These are phyloP conservation scores for Neocucurbitaria cava DNA, from an alignment of 2,329 filamentous ascomycete genomes.

Conservation along the genomic window DNA sequence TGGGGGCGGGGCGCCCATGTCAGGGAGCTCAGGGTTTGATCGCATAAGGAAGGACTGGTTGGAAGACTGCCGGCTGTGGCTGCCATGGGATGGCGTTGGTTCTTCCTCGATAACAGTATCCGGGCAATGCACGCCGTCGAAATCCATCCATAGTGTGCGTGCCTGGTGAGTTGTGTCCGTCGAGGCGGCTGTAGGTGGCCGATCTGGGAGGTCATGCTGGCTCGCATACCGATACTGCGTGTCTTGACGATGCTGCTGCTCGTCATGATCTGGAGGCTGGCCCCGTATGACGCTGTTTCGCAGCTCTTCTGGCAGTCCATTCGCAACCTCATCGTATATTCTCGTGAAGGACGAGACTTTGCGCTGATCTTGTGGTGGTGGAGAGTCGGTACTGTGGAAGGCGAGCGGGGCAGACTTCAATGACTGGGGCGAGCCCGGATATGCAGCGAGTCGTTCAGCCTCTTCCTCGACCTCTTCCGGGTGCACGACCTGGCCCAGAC, in stretches of 20 bases:
- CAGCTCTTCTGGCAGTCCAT: conserved; percentile 42
- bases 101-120: conserved; percentile 51
- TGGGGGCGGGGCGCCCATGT: conserved; percentile 58
- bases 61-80: conserved; percentile 35
- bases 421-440: conserved; percentile 23
- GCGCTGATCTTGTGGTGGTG: conserved; percentile 31
- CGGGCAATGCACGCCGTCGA: conserved; percentile 79
- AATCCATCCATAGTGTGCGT: conserved; percentile 75
- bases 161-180: conserved; percentile 70
- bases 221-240: conserved; percentile 12
- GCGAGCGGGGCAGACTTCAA: conserved; percentile 14
- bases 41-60: conserved; percentile 55
- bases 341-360: conserved; percentile 46
- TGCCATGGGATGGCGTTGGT: conserved; percentile 29
- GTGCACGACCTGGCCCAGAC: conserved; percentile 52
- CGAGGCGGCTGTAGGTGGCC: conserved; percentile 62
- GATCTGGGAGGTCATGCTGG: conserved; percentile 46
- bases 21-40: conserved; percentile 23
- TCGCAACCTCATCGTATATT: conserved; percentile 47
- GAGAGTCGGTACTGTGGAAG: conserved; percentile 16
- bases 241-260: conserved; percentile 11
- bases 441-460: conserved; percentile 5
- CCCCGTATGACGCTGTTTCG: conserved; percentile 26
- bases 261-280: conserved; percentile 10
- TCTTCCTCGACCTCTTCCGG: conserved; percentile 36